phyloP scores from a whole-genome alignment of 108 stramenopile species.

The Craspedostauros australis region DNA sequence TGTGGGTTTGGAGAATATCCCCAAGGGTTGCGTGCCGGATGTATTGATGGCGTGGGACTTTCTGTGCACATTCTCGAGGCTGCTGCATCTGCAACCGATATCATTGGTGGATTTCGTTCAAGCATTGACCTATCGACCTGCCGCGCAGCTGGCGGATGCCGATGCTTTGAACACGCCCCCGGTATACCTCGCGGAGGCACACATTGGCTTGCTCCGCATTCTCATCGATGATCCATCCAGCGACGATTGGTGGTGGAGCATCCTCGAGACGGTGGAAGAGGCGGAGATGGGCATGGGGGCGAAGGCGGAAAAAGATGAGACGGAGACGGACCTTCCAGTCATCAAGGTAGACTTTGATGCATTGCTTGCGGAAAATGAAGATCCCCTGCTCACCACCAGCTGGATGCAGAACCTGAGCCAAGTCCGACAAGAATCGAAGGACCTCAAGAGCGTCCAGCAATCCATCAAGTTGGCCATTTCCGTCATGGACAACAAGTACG shows the following conservation, averaged over 20 bases:
- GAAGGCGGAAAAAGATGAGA: constrained; percentile 38
- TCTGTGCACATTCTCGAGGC: constrained; percentile 70
- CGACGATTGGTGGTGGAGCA: constrained; percentile 89
- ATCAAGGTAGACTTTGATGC: constrained; percentile 80
- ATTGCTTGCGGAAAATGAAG: constrained; percentile 63
- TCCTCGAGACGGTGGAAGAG: constrained; percentile 71
- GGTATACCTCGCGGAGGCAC: constrained; percentile 78
- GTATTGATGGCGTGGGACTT: constrained; percentile 83
- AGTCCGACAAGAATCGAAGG: constrained; percentile 38
- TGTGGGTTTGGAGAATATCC: constrained; percentile 67
- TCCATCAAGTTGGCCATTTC: constrained; percentile 52
- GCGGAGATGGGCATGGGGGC: constrained; percentile 20
- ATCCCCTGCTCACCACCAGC: constrained; percentile 62
- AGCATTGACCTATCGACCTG: constrained; percentile 58
- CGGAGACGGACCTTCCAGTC: constrained; percentile 50
- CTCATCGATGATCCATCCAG: constrained; percentile 59
- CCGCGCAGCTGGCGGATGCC: constrained; percentile 6
- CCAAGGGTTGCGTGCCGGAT: constrained; percentile 71
- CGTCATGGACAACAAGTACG: constrained; percentile 57
- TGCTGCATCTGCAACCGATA: constrained; percentile 63
- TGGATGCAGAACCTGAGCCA: constrained; percentile 71
- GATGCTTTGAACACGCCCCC: constrained; percentile 40
- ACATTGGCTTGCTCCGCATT: constrained; percentile 66
- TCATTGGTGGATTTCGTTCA: constrained; percentile 73
- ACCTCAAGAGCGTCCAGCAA: constrained; percentile 40